Conservation (phyloP, 1,139 yeast genomes). For the Hyphopichia fennica region DNA sequence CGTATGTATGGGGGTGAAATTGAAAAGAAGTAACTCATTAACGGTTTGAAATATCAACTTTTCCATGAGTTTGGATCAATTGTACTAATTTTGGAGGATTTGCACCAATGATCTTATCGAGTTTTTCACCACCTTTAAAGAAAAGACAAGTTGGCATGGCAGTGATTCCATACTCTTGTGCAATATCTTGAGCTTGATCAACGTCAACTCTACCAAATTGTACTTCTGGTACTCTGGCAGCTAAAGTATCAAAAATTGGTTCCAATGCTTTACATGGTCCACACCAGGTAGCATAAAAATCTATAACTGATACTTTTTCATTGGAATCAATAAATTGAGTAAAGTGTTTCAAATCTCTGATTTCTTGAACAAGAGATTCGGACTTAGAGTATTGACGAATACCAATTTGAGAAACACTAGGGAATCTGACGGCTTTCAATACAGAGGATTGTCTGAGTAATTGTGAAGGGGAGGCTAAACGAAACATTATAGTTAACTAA, state of each 20-base stretch:
- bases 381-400: background rate
- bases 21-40: no score
- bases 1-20: no score
- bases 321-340: conserved; percentile 13
- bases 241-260: conserved; percentile 36
- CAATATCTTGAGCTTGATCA: conserved; percentile 30
- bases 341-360: conserved; percentile 18
- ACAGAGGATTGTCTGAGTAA: background rate
- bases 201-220: conserved; percentile 40
- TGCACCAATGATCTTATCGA: conserved; percentile 34
- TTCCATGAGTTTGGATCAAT: conserved; percentile 23
- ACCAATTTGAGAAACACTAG: background rate
- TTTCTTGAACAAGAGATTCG: conserved; percentile 17
- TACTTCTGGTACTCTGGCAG: conserved; percentile 39
- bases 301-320: conserved; percentile 36
- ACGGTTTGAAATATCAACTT: conserved; percentile 15
- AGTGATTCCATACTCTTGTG: conserved; percentile 28
- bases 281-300: conserved; percentile 49
- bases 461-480: background rate
- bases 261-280: conserved; percentile 48
- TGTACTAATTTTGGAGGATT: conserved; percentile 28
- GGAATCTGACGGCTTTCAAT: background rate
- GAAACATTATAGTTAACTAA: background rate
- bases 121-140: conserved; percentile 29
- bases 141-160: conserved; percentile 39